Percentiles rank a stretch among this genome's conserved stretches.
Conservation (phyloP, 225 moss, liverwort and hornwort species). For the Asterella californica region DNA sequence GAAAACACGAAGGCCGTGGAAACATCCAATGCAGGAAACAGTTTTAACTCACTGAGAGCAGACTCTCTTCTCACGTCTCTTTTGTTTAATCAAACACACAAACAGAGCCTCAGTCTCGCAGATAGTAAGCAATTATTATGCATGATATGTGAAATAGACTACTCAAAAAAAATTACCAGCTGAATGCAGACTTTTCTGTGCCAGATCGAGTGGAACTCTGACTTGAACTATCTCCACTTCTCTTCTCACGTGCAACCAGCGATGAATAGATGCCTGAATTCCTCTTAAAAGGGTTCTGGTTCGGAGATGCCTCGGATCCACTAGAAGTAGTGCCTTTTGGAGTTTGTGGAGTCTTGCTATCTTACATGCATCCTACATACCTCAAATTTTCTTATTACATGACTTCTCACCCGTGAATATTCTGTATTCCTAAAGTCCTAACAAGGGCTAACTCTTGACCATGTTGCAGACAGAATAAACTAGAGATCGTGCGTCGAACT, state of each 20-base stretch:
- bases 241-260: conserved; percentile 32
- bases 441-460: too few relatives aligned
- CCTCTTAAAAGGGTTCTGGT: conserved; percentile 19
- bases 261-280: conserved; percentile 23
- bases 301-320: conserved; percentile 20
- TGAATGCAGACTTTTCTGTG: conserved; percentile 25
- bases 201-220: conserved; percentile 21
- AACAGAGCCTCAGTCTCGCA: too few relatives aligned
- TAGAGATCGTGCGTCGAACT: background rate
- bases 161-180: background rate
- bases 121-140: too few relatives aligned
- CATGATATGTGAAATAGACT: too few relatives aligned
- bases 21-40: background rate
- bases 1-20: too few relatives aligned
- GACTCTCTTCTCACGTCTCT: background rate
- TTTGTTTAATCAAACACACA: background rate
- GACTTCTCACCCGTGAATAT: background rate
- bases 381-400: too few relatives aligned
- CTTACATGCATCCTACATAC: too few relatives aligned
- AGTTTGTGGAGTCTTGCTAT: conserved; percentile 18
- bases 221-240: conserved; percentile 23
- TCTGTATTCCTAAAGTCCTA: background rate
- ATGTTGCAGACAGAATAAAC: too few relatives aligned
- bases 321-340: conserved; percentile 27
- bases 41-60: background rate